phyloP scores from a whole-genome alignment of 1,284 basidiomycete species.

The Polyporus tsugae region DNA sequence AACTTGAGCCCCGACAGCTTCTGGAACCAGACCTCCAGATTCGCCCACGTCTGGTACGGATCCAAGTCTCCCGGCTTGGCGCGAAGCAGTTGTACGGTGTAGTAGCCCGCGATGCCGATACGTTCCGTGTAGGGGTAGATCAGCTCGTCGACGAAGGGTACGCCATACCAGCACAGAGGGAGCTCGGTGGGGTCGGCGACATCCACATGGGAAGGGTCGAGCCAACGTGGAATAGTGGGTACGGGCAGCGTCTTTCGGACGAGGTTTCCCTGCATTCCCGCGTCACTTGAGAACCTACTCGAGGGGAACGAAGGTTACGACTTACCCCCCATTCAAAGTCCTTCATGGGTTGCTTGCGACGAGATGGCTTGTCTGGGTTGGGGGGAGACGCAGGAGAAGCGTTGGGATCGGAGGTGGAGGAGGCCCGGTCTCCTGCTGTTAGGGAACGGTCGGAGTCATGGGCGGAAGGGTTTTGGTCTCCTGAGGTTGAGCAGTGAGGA shows the following conservation, averaged over 20 bases:
- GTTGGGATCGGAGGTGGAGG: neutral
- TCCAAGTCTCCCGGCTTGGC: neutral
- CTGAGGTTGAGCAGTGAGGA: neutral
- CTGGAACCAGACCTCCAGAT: neutral
- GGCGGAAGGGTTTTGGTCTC: neutral
- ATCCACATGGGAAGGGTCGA: neutral
- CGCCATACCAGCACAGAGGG: constrained; percentile 2
- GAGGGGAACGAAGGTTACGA: neutral
- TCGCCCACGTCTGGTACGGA: neutral
- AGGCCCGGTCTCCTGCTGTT: neutral
- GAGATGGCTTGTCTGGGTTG: neutral
- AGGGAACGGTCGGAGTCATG: neutral
- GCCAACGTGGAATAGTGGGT: neutral
- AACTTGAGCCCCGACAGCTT: neutral
- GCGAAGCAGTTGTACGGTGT: neutral
- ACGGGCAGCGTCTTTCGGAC: neutral
- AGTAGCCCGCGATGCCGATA: neutral
- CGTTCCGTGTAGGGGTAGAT: neutral
- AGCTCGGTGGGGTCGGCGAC: neutral
- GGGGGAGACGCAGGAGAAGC: neutral
- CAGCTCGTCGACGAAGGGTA: neutral
- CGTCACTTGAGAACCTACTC: neutral
- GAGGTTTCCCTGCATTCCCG: neutral
- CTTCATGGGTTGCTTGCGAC: neutral
- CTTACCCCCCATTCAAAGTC: neutral